A percentile compares a stretch with the other conserved stretches of the same genome.
Conservation (phyloP, 305 asterid genomes). For the Plantago lanceolata region DNA sequence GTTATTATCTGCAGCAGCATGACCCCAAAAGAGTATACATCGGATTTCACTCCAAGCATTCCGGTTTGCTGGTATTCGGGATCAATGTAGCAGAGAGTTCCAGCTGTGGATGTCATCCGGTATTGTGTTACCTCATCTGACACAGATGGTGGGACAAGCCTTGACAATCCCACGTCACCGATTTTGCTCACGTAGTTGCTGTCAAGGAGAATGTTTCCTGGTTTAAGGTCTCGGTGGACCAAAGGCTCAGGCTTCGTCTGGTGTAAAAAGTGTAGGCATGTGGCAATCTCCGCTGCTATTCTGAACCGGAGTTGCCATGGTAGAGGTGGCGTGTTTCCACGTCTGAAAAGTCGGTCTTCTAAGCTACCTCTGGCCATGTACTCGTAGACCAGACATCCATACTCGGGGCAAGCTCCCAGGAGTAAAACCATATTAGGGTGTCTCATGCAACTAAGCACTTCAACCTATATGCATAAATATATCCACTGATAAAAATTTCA, state of each 20-base stretch:
- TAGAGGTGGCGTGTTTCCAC: conserved; percentile 45
- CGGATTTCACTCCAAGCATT: conserved; percentile 87
- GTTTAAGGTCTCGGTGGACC: conserved; percentile 88
- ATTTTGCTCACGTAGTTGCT: conserved; percentile 72
- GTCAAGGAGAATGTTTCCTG: conserved; percentile 74
- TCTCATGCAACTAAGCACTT: conserved; percentile 77
- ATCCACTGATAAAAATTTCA: not conserved
- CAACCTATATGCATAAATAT: conserved; percentile 41
- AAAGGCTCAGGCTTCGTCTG: conserved; percentile 82
- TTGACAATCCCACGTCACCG: conserved; percentile 76
- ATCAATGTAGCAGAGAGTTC: conserved; percentile 87
- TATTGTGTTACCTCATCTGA: conserved; percentile 65
- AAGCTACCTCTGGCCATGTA: conserved; percentile 82
- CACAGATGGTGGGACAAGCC: conserved; percentile 71
- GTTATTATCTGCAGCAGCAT: conserved; percentile 65
- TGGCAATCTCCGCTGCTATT: conserved; percentile 73
- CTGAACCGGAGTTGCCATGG: conserved; percentile 88
- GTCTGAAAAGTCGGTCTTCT: conserved; percentile 58
- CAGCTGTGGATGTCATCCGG: conserved; percentile 84
- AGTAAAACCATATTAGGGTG: conserved; percentile 87
- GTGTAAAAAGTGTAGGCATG: conserved; percentile 75
- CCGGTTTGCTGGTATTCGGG: conserved; percentile 94
- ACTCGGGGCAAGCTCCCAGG: conserved; percentile 91
- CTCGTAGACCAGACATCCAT: conserved; percentile 80
- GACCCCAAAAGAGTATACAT: conserved; percentile 70